phyloP scores from a whole-genome alignment of 2,329 filamentous ascomycete genomes.

The Pseudogymnoascus sp. region DNA sequence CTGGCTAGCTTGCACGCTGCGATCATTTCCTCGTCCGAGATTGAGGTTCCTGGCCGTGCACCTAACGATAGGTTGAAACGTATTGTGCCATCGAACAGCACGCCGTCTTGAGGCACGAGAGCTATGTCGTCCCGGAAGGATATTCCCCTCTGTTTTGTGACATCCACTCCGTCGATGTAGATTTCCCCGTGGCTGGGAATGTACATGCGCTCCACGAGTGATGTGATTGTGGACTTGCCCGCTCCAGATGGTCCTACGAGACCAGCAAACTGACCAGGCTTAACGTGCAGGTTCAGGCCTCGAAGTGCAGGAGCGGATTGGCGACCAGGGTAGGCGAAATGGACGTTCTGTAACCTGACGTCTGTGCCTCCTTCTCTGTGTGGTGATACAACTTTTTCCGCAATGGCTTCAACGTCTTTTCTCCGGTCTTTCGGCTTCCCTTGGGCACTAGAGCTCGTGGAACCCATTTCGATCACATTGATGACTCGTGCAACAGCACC shows the following conservation, averaged over 20 bases:
- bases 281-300: conserved; percentile 45
- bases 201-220: conserved; percentile 61
- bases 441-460: conserved; percentile 4
- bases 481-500: conserved; percentile 49
- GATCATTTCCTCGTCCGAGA: conserved; percentile 57
- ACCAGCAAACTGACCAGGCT: conserved; percentile 62
- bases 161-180: conserved; percentile 50
- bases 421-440: neutral
- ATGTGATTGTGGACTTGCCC: conserved; percentile 65
- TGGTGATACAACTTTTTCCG: conserved; percentile 27
- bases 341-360: conserved; percentile 44
- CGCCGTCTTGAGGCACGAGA: conserved; percentile 65
- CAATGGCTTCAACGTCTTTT: conserved; percentile 20
- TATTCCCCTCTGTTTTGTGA: conserved; percentile 48
- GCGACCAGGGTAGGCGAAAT: conserved; percentile 50
- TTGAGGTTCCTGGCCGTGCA: conserved; percentile 35
- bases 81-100: conserved; percentile 57
- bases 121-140: conserved; percentile 57
- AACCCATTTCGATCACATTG: conserved; percentile 33
- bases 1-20: conserved; percentile 80
- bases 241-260: conserved; percentile 63
- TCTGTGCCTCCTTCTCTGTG: conserved; percentile 40
- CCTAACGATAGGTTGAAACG: conserved; percentile 62
- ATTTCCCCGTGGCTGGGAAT: conserved; percentile 54
- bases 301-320: conserved; percentile 48